Percentiles rank a stretch among this genome's conserved stretches.
phyloP scores from a whole-genome alignment of 2,329 filamentous ascomycete species.

The Aspergillus sp. region DNA sequence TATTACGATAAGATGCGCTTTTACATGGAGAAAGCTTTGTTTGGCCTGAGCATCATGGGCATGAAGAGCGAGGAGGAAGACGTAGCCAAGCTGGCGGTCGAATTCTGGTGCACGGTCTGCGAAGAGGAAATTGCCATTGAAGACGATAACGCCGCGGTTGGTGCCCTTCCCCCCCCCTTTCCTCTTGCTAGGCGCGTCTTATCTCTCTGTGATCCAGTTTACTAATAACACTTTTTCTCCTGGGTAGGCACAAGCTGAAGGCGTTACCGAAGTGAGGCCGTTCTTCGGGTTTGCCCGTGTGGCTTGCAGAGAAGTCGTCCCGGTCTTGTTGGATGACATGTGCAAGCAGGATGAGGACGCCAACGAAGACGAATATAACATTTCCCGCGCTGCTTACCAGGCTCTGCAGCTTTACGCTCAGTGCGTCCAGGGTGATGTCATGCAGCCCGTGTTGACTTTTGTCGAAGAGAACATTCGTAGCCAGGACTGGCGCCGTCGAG shows the following conservation, averaged over 20 bases:
- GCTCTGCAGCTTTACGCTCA: conserved; percentile 92
- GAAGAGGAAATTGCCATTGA: conserved; percentile 98
- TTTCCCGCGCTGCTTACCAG: conserved; percentile 90
- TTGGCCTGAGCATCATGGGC: conserved; percentile 91
- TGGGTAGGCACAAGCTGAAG: conserved; percentile 55
- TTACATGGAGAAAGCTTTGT: conserved; percentile 99
- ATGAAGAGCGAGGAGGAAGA: conserved; percentile 99
- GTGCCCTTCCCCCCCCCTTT: conserved; percentile 14
- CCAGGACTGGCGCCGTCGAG: conserved; percentile 89
- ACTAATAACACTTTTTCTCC: conserved; percentile 3
- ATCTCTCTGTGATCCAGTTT: not conserved
- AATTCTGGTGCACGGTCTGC: conserved; percentile 99
- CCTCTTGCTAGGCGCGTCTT: too few relatives aligned
- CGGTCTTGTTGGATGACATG: conserved; percentile 77
- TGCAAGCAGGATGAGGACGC: conserved; percentile 98
- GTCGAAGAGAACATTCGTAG: conserved; percentile 83
- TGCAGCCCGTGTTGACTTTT: conserved; percentile 78
- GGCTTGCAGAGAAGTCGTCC: conserved; percentile 87
- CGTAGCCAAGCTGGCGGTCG: conserved; percentile 92
- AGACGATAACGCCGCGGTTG: conserved; percentile 80
- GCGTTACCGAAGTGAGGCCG: conserved; percentile 72
- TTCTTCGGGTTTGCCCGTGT: conserved; percentile 96
- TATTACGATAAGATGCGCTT: conserved; percentile 99
- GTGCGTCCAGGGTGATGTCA: conserved; percentile 75
- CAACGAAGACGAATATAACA: conserved; percentile 93